These are phyloP conservation scores for Cordyceps cateniannulata DNA, from an alignment of 2,329 filamentous ascomycete species.

Conservation along the genomic window DNA sequence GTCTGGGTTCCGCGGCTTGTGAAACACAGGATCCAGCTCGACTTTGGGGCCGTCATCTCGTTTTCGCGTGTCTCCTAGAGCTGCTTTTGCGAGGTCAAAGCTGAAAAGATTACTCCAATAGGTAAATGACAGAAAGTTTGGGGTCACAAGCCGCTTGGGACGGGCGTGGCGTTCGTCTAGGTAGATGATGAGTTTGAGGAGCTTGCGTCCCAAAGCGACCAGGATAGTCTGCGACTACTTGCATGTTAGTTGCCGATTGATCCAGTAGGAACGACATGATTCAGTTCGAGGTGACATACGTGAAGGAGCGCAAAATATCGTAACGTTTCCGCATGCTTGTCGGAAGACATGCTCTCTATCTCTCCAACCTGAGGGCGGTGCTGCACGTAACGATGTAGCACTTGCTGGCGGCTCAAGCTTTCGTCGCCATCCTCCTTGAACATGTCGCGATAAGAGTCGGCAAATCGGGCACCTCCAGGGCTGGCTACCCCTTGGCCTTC, in stretches of 20 bases:
- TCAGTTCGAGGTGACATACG: neutral
- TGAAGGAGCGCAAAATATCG: conserved; percentile 7
- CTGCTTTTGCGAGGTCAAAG: neutral
- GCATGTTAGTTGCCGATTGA: neutral
- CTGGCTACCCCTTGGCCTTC: neutral
- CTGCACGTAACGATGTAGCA: neutral
- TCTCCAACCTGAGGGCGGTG: neutral
- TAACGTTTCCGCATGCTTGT: neutral
- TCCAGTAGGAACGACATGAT: neutral
- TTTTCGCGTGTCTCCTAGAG: neutral
- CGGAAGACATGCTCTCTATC: neutral
- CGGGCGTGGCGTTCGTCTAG: neutral
- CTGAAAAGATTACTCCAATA: neutral
- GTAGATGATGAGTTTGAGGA: neutral
- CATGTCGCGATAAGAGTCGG: neutral
- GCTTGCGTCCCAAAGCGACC: neutral
- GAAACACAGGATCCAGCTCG: conserved; percentile 6
- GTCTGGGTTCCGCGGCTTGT: conserved; percentile 48
- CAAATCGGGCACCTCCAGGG: neutral
- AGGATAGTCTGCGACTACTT: conserved; percentile 2
- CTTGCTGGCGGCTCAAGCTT: neutral
- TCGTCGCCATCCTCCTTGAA: neutral
- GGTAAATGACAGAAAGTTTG: conserved; percentile 1
- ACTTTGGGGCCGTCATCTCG: neutral
- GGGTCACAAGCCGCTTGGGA: conserved; percentile 3